Percentiles rank a stretch among this genome's conserved stretches.
Evolutionary conservation across 116 monocot species (phyloP).

Genomic region (Papilionanthe hybrid): DNA sequence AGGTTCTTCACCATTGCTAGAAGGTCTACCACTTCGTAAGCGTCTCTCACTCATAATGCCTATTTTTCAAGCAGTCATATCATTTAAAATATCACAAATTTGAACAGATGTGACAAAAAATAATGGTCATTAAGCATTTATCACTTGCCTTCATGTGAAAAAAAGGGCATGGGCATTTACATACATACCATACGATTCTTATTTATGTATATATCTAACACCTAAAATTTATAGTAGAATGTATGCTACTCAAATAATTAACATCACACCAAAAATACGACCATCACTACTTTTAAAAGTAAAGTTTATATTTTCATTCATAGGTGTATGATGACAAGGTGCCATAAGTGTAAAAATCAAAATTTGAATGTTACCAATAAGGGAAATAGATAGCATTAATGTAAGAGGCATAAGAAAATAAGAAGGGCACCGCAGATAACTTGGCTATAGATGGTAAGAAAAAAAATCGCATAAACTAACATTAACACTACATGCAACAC

Average conservation of each 20-base stretch:
- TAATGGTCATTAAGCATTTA: background rate
- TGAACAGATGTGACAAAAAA: background rate
- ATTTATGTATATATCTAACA: no score
- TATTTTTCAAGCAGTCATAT: background rate
- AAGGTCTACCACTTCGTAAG: background rate
- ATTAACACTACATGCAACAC: background rate
- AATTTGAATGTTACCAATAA: no score
- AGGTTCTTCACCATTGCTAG: constrained; percentile 7
- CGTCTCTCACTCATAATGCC: constrained; percentile 14
- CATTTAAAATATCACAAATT: background rate
- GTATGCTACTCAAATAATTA: no score
- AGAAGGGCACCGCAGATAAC: background rate
- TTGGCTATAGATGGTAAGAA: background rate
- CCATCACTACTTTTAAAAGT: no score
- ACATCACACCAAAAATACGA: no score
- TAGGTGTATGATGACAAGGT: no score
- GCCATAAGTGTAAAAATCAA: no score
- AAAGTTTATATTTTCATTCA: no score
- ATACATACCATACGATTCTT: no score
- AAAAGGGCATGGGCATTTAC: no score
- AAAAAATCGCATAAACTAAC: background rate
- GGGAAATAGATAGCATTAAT: background rate
- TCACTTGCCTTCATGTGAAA: background rate
- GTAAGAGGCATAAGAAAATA: background rate
- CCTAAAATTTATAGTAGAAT: no score